Base-by-base conservation (phyloP, 1,284 basidiomycete genomes). In the Ustilago nuda region DNA sequence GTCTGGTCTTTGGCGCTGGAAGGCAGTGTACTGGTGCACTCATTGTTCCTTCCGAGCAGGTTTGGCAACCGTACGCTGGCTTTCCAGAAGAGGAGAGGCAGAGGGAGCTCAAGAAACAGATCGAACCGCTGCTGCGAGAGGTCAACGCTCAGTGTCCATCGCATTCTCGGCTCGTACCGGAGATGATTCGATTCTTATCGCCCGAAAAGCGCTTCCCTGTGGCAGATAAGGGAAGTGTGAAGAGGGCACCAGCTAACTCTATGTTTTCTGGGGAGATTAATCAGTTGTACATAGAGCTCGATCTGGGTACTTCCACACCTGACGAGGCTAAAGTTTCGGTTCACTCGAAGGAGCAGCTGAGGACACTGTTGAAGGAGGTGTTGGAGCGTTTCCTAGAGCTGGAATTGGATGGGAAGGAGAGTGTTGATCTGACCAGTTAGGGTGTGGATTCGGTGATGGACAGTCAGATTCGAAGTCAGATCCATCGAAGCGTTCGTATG, bases 361-460 rank as follows among this genome's bases (percentile, higher is more conserved):
- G 32, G 19, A 4, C 46, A 36, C 27, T 61, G 66, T 37, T 72
- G 11, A 36, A 66, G 23, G 41, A 33, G 48, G 66, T 72, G 50
- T 56, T 76, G 2, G 69, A 69, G 30, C 48, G 19, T 13, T 66
- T 62, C 52, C 52, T 76, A 12, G 62, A 84, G 89, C 51, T 70
- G n/a, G 62, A 64, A 17, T 55, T 68, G 2, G 61, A 54, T 4
- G 59, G 51, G 17, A 79, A 87, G 33, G 76, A 84, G 39, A 85
- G 87, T 56, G 81, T 84, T 12, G 55, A 76, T 57, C 19, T 86
- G 19, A 88, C 89, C 63, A 72, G 85, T 8, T 87, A 88, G 35
- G 90, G 90, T 30, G 87, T 91, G 43, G 89, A 90, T 80, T 91
- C 90, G 9, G 82, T 91, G 11, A 88, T 90, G 73, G 89, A 89